Percentiles rank a stretch among this genome's conserved stretches.
Conservation (phyloP, 2,329 filamentous ascomycete species). For the Daldinia sp. region DNA sequence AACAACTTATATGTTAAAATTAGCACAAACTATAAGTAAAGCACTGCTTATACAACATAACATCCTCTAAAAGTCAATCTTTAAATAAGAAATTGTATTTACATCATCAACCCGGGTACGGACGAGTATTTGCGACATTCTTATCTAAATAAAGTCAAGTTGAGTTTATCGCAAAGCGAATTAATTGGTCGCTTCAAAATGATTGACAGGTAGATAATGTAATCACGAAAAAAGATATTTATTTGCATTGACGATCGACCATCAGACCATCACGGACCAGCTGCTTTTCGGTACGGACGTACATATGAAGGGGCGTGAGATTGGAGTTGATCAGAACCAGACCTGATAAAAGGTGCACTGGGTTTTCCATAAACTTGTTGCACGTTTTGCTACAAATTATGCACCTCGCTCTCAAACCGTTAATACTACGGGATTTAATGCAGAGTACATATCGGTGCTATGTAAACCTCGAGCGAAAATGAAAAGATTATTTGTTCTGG, state of each 20-base stretch:
- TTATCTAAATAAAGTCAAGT: not conserved
- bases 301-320: slow-evolving; percentile 18
- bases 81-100: not conserved
- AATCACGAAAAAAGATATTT: too few relatives aligned
- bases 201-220: not conserved
- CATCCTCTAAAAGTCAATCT: too few relatives aligned
- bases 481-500: too few relatives aligned
- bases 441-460: too few relatives aligned
- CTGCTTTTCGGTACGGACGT: slow-evolving; percentile 2
- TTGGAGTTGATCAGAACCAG: slow-evolving; percentile 20
- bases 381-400: not conserved
- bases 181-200: not conserved
- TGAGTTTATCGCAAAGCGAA: not conserved
- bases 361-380: not conserved
- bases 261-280: not conserved
- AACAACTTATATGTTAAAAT: too few relatives aligned
- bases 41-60: too few relatives aligned
- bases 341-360: slow-evolving; percentile 5
- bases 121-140: not conserved
- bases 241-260: not conserved
- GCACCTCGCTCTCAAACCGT: not conserved
- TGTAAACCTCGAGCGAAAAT: too few relatives aligned
- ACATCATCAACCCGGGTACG: too few relatives aligned
- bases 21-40: too few relatives aligned
- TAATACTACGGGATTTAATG: too few relatives aligned